Base-by-base conservation (phyloP, 2,329 filamentous ascomycete genomes). In the Boeremia lycopersici region DNA sequence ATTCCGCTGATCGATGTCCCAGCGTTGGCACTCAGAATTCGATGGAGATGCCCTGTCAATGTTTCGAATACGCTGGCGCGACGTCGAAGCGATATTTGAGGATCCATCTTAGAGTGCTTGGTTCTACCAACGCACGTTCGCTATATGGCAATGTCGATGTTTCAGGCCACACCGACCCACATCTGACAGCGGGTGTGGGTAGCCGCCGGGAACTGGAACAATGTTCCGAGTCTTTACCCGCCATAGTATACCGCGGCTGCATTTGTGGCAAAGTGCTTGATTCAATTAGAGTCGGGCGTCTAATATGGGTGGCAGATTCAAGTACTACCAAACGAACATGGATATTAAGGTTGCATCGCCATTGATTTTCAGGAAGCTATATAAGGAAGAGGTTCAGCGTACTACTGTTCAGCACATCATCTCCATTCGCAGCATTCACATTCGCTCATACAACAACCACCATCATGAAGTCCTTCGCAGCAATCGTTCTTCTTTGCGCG, bases 381-480 rank as follows among this genome's bases (percentile, higher is more conserved):
- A 69, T 69, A 71, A 29, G 30, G 40, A 13, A 29, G 13, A 40
- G 54, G 26, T 50, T 46, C 42, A n/a, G 25, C 19, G 15, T 36
- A 19, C 17, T 36, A 5, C 19, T 23, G 19, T 23, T 23, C 19
- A 23, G 19, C 9, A 19, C 34, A 19, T 36, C 19, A 9, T 3
- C 34, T 36, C 15, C 17, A 36, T 36, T 36, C 34, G 2, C 19
- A 23, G 49, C 45, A 36, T 19, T 30, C 12, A 41, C 47, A 56
- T 34, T 50, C 46, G 41, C 52, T 45, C 36, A n/a, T 34, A 26
- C 26, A 28, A 49, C 15, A 15, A 39, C 31, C 31, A 26, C 36
- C 50, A 56, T 8, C 34, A 74, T 75, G 72, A 75, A 73, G 70
- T 65, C 69, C 40, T 63, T 73, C 61, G 59, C 69, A 25, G 63